phyloP scores from a whole-genome alignment of 2,329 filamentous ascomycete species.

The Cyphellophora europaea region DNA sequence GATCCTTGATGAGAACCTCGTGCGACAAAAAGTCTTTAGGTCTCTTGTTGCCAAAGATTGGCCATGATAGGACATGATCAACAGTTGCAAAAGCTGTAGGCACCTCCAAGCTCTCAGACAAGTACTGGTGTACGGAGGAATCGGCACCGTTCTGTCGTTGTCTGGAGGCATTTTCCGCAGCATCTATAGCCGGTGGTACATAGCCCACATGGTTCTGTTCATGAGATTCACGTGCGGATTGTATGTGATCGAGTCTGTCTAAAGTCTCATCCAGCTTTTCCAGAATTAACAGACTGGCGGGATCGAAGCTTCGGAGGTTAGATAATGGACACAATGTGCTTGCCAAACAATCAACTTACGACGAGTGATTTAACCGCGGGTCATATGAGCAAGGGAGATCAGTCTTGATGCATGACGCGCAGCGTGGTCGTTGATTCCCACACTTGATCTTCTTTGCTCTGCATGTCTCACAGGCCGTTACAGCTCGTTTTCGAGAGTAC shows the following conservation, averaged over 20 bases:
- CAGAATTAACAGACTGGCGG: conserved; percentile 41
- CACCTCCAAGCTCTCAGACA: not conserved
- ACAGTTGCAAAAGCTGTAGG: not conserved
- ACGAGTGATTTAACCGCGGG: conserved; percentile 21
- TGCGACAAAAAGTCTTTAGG: not conserved
- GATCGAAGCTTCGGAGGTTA: too few species aligned
- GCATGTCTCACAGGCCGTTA: conserved; percentile 24
- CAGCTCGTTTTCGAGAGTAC: conserved; percentile 25
- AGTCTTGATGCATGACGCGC: conserved; percentile 22
- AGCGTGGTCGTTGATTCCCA: conserved; percentile 24
- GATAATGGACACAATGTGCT: too few species aligned
- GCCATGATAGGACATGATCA: not conserved
- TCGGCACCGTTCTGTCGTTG: not conserved
- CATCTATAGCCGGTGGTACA: not conserved
- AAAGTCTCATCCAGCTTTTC: conserved; percentile 30
- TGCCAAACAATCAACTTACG: too few species aligned
- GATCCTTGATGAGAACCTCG: not conserved
- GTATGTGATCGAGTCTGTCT: conserved; percentile 30
- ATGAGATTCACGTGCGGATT: not conserved
- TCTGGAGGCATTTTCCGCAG: not conserved
- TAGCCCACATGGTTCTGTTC: not conserved
- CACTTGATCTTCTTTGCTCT: conserved; percentile 24
- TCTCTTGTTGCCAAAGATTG: not conserved
- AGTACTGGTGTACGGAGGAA: too few species aligned
- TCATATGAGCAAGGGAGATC: conserved; percentile 22